Evolutionary conservation across 1,284 basidiomycete species (phyloP).

Genomic region (Trametes hirsuta): DNA sequence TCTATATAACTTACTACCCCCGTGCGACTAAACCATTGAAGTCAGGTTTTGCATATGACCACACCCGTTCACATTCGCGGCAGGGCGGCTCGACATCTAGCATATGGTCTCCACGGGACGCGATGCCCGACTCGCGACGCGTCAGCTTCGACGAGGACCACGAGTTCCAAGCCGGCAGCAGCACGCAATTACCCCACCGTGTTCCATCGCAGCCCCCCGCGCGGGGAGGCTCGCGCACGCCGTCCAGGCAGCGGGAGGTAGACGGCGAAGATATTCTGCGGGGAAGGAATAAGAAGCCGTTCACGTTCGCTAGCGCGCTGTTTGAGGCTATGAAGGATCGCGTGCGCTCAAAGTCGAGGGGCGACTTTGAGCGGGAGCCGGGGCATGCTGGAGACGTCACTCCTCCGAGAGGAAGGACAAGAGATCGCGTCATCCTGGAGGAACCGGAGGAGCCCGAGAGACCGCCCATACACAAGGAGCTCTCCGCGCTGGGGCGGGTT

Average conservation of each 20-base stretch:
- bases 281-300: conserved; percentile 41
- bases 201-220: conserved; percentile 15
- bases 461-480: conserved; percentile 20
- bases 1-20: neutral
- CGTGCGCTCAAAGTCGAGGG: conserved; percentile 44
- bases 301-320: conserved; percentile 42
- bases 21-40: conserved; percentile 4
- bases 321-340: conserved; percentile 45
- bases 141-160: conserved; percentile 33
- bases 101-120: conserved; percentile 22
- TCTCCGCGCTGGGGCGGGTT: conserved; percentile 34
- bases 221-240: conserved; percentile 12
- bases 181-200: conserved; percentile 22
- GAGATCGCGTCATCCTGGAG: conserved; percentile 23
- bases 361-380: conserved; percentile 6
- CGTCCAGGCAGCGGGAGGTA: conserved; percentile 20
- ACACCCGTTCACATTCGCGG: conserved; percentile 17
- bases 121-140: conserved; percentile 31
- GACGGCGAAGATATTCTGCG: conserved; percentile 29
- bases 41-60: conserved; percentile 15
- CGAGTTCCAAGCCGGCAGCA: conserved; percentile 32
- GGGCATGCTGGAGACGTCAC: conserved; percentile 26
- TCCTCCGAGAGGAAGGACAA: conserved; percentile 28
- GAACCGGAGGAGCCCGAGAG: conserved; percentile 26
- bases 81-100: conserved; percentile 29